A percentile compares a stretch with the other conserved stretches of the same genome.
Evolutionary conservation across 2,329 filamentous ascomycete genomes (phyloP).

Genomic region (Onygena corvina): DNA sequence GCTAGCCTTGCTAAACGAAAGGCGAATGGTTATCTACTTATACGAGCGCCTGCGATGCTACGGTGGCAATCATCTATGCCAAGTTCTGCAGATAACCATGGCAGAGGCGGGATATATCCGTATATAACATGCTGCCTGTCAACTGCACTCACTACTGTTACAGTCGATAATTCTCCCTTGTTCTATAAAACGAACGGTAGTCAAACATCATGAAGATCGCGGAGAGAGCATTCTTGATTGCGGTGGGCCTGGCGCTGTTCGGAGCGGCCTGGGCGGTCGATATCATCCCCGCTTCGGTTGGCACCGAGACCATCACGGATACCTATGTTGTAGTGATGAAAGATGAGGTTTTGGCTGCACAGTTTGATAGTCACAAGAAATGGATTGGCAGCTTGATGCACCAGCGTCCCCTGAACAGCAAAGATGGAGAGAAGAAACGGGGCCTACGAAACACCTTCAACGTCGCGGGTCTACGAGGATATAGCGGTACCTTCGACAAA

Average conservation of each 20-base stretch:
- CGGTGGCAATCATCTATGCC: background rate
- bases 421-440: background rate
- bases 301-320: constrained; percentile 8
- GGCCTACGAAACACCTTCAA: constrained; percentile 9
- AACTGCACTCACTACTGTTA: too few species aligned
- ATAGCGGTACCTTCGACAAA: constrained; percentile 12
- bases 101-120: too few species aligned
- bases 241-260: background rate
- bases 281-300: constrained; percentile 6
- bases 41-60: background rate
- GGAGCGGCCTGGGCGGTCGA: constrained; percentile 10
- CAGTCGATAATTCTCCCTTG: too few species aligned
- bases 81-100: background rate
- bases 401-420: background rate
- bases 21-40: background rate
- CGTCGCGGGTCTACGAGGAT: constrained; percentile 10
- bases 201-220: background rate
- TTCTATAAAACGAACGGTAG: background rate
- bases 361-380: constrained; percentile 8
- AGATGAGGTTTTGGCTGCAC: constrained; percentile 1
- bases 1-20: too few species aligned
- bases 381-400: background rate
- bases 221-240: background rate
- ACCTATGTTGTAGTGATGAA: constrained; percentile 15
- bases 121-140: too few species aligned